Base-by-base conservation (phyloP, 2,329 filamentous ascomycete species). In the Ophiocordyceps australis region DNA sequence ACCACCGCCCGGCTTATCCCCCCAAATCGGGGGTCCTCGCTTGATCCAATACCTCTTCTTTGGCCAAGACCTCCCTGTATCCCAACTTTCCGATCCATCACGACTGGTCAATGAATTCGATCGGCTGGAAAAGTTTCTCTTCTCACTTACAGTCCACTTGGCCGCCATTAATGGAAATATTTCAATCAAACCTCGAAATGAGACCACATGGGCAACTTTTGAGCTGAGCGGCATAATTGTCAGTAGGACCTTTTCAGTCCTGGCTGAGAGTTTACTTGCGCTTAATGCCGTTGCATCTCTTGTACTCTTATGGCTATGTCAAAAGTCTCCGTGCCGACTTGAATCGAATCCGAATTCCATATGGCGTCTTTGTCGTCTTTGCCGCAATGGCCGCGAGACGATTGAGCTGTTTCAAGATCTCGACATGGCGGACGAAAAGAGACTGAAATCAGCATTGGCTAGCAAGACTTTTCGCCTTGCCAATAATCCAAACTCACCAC, bases 161-260 rank as follows among this genome's bases (percentile, higher is more conserved):
- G n/a, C n/a, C n/a, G n/a, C n/a, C n/a, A n/a, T n/a, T n/a, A n/a
- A n/a, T n/a, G n/a, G n/a, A n/a, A n/a, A n/a, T n/a, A n/a, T n/a
- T n/a, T n/a, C n/a, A n/a, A n/a, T n/a, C n/a, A n/a, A n/a, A n/a
- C n/a, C n/a, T n/a, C n/a, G n/a, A n/a, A n/a, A n/a, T 6, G 11
- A 5, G 0, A 38, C 33, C 0, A 42, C 31, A 0, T 22, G 27
- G 0, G 39, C 1, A 27, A 43, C 0, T 33, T 38, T 20, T 23
- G 20, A 0, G 3, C 22, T 44, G 1, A 30, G 35, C 0, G 52
- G 45, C 0, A 37, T 55, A 0, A 25, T 49, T 1, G 49, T 51
- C 4, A 54, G 43, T 23, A 33, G 52, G 3, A 2, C 31, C 0
- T 41, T 50, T 8, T 45, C 51, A 0, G 38, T 39, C 0, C 18